A percentile compares a stretch with the other conserved stretches of the same genome.
Conservation (phyloP, 352 stramenopile species). For the Globisporangium sylvaticum region DNA sequence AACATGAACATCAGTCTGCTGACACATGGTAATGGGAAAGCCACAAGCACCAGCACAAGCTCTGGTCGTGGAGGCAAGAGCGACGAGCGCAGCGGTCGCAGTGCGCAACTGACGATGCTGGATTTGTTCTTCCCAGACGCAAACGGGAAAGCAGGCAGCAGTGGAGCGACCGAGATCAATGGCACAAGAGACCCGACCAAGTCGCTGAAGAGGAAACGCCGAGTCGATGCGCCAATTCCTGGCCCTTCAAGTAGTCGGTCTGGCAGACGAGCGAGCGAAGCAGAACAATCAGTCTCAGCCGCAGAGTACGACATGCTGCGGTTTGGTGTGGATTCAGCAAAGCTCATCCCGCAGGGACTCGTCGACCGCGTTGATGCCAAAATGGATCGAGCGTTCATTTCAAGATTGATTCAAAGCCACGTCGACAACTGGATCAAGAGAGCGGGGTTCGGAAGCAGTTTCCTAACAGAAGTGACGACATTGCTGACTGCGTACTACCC, state of each 20-base stretch:
- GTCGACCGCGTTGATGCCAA: slow-evolving; percentile 76
- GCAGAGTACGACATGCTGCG: slow-evolving; percentile 48
- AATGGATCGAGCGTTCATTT: slow-evolving; percentile 47
- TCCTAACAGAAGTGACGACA: slow-evolving; percentile 64
- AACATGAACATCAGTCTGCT: slow-evolving; percentile 1
- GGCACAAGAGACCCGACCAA: slow-evolving; percentile 11
- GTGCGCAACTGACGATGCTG: slow-evolving; percentile 36
- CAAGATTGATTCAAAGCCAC: slow-evolving; percentile 53
- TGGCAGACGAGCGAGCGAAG: slow-evolving; percentile 7
- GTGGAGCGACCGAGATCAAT: not conserved
- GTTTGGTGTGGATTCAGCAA: slow-evolving; percentile 69
- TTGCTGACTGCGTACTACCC: slow-evolving; percentile 81
- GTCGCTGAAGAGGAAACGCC: slow-evolving; percentile 48
- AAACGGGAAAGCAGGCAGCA: not conserved
- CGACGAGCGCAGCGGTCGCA: slow-evolving; percentile 13
- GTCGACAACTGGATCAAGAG: slow-evolving; percentile 68
- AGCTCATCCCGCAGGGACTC: slow-evolving; percentile 79
- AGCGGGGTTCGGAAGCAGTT: slow-evolving; percentile 61
- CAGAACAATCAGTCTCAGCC: not conserved
- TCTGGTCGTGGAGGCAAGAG: slow-evolving; percentile 17
- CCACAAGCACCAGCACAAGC: not conserved
- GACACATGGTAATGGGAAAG: slow-evolving; percentile 5
- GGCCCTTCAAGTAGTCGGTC: not conserved
- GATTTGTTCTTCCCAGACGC: slow-evolving; percentile 55
- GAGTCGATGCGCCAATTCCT: slow-evolving; percentile 10